These are phyloP conservation scores for Iris macrosiphon DNA, from an alignment of 106 monocot species.

Conservation along the genomic window DNA sequence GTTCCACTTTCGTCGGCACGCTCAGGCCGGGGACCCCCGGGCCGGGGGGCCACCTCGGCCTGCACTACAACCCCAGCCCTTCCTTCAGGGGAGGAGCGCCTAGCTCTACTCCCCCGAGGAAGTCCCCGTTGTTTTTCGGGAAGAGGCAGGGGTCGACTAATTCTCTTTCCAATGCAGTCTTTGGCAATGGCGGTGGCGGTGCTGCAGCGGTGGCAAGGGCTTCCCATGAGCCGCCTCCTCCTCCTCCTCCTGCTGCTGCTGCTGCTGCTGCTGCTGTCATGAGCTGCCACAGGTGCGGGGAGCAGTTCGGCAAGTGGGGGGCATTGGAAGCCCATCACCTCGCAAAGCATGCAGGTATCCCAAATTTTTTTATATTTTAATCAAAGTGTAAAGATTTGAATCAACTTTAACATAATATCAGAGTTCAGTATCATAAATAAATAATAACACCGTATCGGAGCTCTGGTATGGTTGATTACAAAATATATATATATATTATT, in stretches of 20 bases:
- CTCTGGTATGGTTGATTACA: too few species aligned
- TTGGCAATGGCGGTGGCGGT: constrained; percentile 16
- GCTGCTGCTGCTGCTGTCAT: constrained; percentile 7
- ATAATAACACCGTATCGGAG: too few species aligned
- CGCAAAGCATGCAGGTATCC: constrained; percentile 97
- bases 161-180: constrained; percentile 24
- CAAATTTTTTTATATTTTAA: background rate
- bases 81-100: constrained; percentile 23
- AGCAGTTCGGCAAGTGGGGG: constrained; percentile 67
- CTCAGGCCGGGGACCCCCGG: constrained; percentile 84
- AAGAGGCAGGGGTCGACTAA: constrained; percentile 15
- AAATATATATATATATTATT: too few species aligned
- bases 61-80: constrained; percentile 19
- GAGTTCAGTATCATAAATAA: too few species aligned
- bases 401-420: too few species aligned
- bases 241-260: background rate
- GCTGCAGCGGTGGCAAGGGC: constrained; percentile 9
- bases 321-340: constrained; percentile 80
- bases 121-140: constrained; percentile 10
- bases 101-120: constrained; percentile 46
- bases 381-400: too few species aligned
- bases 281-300: constrained; percentile 77
- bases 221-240: constrained; percentile 14
- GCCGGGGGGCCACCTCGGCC: constrained; percentile 45
- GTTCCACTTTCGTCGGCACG: constrained; percentile 44